phyloP scores from a whole-genome alignment of 306 rosid genomes.

The Gillenia trifoliata region DNA sequence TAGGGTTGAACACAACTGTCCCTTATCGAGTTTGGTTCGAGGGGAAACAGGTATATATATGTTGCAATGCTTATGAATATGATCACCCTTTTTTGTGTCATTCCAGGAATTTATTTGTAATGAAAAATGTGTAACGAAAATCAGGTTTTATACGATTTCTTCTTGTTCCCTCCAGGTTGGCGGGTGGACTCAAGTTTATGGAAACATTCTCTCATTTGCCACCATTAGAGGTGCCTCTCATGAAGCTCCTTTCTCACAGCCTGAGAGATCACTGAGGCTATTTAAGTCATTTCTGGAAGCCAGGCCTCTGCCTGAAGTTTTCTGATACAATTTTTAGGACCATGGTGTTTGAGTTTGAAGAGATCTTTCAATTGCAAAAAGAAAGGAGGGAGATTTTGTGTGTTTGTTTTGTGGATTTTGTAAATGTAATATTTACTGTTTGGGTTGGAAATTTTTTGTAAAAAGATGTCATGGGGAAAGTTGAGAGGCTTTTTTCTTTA shows the following conservation, averaged over 20 bases:
- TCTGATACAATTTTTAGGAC: slow-evolving; percentile 7
- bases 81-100: background rate
- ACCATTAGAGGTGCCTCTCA: slow-evolving; percentile 42
- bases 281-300: slow-evolving; percentile 31
- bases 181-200: slow-evolving; percentile 45
- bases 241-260: slow-evolving; percentile 38
- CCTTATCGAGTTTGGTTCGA: slow-evolving; percentile 34
- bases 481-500: background rate
- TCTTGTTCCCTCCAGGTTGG: slow-evolving; percentile 20
- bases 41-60: slow-evolving; percentile 22
- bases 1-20: slow-evolving; percentile 21
- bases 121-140: background rate
- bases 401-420: background rate
- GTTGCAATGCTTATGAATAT: background rate
- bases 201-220: slow-evolving; percentile 28
- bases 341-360: background rate
- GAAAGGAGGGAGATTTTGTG: background rate
- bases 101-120: background rate
- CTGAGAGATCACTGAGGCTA: slow-evolving; percentile 32
- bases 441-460: background rate
- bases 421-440: background rate
- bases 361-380: background rate
- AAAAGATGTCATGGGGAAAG: background rate
- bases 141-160: background rate
- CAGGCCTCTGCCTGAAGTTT: slow-evolving; percentile 28